phyloP scores from a whole-genome alignment of 108 stramenopile species.

The Cyclotella distinguenda region DNA sequence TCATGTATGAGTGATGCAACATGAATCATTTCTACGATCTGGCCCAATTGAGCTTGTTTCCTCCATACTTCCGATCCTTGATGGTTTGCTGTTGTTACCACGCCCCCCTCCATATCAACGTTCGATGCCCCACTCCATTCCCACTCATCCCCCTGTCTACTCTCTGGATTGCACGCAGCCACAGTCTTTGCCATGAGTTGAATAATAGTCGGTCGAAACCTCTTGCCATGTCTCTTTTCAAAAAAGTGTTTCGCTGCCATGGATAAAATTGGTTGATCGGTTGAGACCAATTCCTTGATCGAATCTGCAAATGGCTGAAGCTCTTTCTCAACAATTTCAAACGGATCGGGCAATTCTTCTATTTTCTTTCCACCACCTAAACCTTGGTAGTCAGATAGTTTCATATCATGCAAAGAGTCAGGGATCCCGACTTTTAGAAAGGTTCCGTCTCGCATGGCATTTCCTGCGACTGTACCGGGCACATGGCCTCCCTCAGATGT shows the following conservation, averaged over 20 bases:
- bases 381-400: conserved; percentile 60
- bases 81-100: conserved; percentile 73
- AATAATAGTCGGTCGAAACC: conserved; percentile 95
- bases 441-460: conserved; percentile 60
- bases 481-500: conserved; percentile 71
- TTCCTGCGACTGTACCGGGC: conserved; percentile 64
- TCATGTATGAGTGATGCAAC: conserved; percentile 97
- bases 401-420: conserved; percentile 60
- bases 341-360: conserved; percentile 80
- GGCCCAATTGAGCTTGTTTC: conserved; percentile 89
- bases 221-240: conserved; percentile 95
- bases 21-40: conserved; percentile 99
- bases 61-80: conserved; percentile 83
- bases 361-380: conserved; percentile 62
- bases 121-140: conserved; percentile 79
- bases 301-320: conserved; percentile 91
- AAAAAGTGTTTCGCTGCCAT: conserved; percentile 99
- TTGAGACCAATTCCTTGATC: conserved; percentile 94
- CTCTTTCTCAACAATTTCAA: conserved; percentile 90
- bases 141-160: conserved; percentile 46
- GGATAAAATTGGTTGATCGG: conserved; percentile 95
- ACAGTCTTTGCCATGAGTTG: conserved; percentile 88
- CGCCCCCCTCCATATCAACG: conserved; percentile 63
- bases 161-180: conserved; percentile 69
- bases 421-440: conserved; percentile 55